Evolutionary conservation across 169 alveolate species (phyloP).

Genomic region (Cryptosporidium ryanae): DNA sequence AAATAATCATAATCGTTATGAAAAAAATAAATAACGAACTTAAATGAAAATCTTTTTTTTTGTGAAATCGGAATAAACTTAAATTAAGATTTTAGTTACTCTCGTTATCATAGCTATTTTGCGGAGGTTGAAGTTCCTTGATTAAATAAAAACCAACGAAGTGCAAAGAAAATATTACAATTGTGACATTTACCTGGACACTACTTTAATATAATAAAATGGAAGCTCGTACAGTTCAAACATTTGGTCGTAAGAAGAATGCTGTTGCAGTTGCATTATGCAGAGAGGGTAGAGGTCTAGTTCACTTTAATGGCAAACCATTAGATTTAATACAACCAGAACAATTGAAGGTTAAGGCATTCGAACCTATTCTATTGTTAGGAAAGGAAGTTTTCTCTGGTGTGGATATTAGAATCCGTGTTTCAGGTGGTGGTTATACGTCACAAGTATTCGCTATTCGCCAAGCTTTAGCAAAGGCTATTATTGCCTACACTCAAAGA

Average conservation of each 20-base stretch:
- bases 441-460: slow-evolving; percentile 96
- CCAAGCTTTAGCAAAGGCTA: slow-evolving; percentile 98
- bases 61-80: too few relatives aligned
- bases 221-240: slow-evolving; percentile 89
- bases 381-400: slow-evolving; percentile 93
- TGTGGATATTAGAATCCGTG: slow-evolving; percentile 97
- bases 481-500: slow-evolving; percentile 97
- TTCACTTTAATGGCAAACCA: slow-evolving; percentile 96
- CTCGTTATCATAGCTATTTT: too few relatives aligned
- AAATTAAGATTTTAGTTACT: too few relatives aligned
- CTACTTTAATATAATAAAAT: slow-evolving; percentile 58
- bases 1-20: neutral
- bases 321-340: slow-evolving; percentile 95
- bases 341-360: slow-evolving; percentile 93
- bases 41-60: too few relatives aligned
- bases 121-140: too few relatives aligned
- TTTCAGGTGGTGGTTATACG: slow-evolving; percentile 98
- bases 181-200: too few relatives aligned
- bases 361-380: slow-evolving; percentile 96
- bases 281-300: slow-evolving; percentile 93
- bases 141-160: too few relatives aligned
- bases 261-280: slow-evolving; percentile 98
- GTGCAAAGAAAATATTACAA: too few relatives aligned
- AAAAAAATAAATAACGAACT: neutral
- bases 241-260: slow-evolving; percentile 98